These are phyloP conservation scores for Pyricularia grisea DNA, from an alignment of 2,329 filamentous ascomycete species.

Conservation along the genomic window DNA sequence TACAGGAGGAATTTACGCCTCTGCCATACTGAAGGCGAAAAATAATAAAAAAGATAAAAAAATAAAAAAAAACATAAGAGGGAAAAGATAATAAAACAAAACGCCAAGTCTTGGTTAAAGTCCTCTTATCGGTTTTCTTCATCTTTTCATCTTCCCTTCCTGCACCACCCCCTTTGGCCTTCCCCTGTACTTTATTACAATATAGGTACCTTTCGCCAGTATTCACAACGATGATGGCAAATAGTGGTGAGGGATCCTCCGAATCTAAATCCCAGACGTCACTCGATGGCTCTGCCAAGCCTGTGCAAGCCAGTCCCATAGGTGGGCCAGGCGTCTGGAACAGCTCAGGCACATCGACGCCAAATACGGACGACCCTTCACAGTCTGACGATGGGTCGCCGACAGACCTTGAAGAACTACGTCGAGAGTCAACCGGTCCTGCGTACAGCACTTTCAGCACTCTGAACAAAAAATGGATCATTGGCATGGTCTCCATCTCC, in stretches of 20 bases:
- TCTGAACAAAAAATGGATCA: constrained; percentile 39
- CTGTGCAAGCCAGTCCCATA: neutral
- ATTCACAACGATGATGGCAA: neutral
- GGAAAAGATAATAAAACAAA: neutral
- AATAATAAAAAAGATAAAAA: too few relatives aligned
- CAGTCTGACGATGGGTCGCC: constrained; percentile 10
- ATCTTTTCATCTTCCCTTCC: neutral
- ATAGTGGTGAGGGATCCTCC: neutral
- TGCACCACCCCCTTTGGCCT: neutral
- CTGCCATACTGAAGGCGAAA: neutral
- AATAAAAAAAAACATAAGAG: neutral
- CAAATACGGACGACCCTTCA: neutral
- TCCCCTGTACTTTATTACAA: neutral
- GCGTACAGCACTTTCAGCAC: constrained; percentile 29
- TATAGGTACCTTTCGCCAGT: neutral
- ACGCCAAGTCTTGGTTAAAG: neutral
- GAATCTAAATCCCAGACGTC: neutral
- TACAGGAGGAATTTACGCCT: too few relatives aligned
- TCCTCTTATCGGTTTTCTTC: neutral
- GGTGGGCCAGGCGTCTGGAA: neutral
- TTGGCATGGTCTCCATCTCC: constrained; percentile 40
- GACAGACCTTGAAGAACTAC: constrained; percentile 23
- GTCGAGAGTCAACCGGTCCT: constrained; percentile 26
- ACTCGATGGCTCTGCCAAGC: neutral
- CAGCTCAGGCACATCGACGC: neutral